Conservation (phyloP, 2,329 filamentous ascomycete species). For the Colletotrichum simmondsii region DNA sequence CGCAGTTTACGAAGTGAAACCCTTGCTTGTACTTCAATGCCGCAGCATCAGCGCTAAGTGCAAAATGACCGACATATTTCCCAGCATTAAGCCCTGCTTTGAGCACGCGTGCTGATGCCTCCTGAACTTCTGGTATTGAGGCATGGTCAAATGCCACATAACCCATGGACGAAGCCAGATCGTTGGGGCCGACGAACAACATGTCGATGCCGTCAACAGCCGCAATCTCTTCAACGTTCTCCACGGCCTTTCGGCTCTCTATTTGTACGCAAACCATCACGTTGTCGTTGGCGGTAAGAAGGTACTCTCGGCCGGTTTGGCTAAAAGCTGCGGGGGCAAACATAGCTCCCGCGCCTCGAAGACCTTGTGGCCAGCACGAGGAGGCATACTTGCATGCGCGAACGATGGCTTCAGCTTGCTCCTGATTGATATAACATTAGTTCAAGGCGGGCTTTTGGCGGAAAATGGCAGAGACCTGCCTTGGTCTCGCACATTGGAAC, state of each 20-base stretch:
- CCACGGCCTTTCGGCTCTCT: conserved; percentile 54
- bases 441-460: neutral
- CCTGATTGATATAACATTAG: conserved; percentile 9
- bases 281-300: conserved; percentile 60
- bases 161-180: conserved; percentile 47
- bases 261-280: conserved; percentile 58
- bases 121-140: conserved; percentile 43
- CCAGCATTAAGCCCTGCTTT: conserved; percentile 42
- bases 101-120: conserved; percentile 40
- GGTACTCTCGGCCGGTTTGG: conserved; percentile 51
- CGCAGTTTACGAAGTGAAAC: conserved; percentile 50
- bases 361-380: conserved; percentile 36
- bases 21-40: conserved; percentile 41
- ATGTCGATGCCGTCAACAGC: conserved; percentile 55
- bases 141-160: conserved; percentile 46
- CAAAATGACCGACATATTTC: conserved; percentile 48
- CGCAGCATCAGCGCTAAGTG: conserved; percentile 43
- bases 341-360: conserved; percentile 44
- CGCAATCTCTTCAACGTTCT: conserved; percentile 56
- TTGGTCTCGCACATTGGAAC: conserved; percentile 46
- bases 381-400: conserved; percentile 42
- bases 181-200: conserved; percentile 58
- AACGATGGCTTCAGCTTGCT: conserved; percentile 41
- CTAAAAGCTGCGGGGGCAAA: conserved; percentile 41
- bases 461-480: neutral